Evolutionary conservation across 2,329 filamentous ascomycete species (phyloP), one percentile per base, ranked within the genome.

Genomic region (Neopestalotiopsis sp.): DNA sequence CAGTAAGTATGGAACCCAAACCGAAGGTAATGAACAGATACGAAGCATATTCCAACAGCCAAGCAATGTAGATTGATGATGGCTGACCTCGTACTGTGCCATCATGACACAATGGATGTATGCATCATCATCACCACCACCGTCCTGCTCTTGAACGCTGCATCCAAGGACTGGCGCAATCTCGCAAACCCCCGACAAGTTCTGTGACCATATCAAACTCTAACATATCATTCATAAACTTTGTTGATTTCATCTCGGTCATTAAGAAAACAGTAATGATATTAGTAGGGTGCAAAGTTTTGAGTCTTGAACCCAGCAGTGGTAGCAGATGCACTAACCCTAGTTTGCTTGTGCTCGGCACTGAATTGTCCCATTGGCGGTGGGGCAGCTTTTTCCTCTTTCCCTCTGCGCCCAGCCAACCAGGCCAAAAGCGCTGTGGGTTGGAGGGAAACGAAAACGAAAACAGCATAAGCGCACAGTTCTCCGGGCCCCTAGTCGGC

Each of bases 381-480:
- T 62, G 59, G 59, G 17, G 34, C 34, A 38, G 59, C 30, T 28
- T 59, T 13, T 30, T 28, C 13, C 20, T 28, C 24, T 5, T 59
- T 59, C 24, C 9, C 10, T 24, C 17, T 28, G 57, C 24, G 24
- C 10, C 12, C 57, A 13, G 57, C 34, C 24, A 28, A 28, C 24
- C 24, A 28, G 3, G 24, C 24, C 24, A 28, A 20, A 32, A 17
- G 28, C 56, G 28, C 32, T 6, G 32, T 30, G 59, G 40, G 32
- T 42, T 62, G 61, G 38, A 49, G n/a, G 20, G 45, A 52, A 20
- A 24, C 45, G 45, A 52, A 20, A 24, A 7, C 20, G 61, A 45
- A 64, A 45, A 28, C 38, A 52, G 61, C 61, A 28, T 42, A 64
- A 45, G 61, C 59, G 34, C 38, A 49, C 40, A 52, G 40, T 20